Conservation (phyloP, 2,329 filamentous ascomycete genomes). For the Colletotrichum neosansevieriae region DNA sequence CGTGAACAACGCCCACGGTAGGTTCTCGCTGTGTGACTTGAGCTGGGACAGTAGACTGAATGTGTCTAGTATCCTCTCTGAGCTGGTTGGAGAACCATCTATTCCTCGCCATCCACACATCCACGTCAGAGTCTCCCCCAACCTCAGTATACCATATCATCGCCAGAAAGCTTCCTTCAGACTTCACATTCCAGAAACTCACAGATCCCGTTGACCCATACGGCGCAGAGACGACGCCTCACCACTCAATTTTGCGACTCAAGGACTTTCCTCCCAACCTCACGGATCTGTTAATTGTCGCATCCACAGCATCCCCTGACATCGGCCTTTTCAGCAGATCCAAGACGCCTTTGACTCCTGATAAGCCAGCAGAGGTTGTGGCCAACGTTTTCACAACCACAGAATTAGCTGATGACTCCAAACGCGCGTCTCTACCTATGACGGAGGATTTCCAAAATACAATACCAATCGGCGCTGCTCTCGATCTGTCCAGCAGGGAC, state of each 20-base stretch:
- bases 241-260: conserved; percentile 83
- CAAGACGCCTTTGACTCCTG: conserved; percentile 72
- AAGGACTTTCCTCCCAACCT: conserved; percentile 84
- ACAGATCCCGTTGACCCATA: conserved; percentile 81
- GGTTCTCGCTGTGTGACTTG: conserved; percentile 46
- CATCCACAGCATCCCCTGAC: conserved; percentile 84
- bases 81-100: conserved; percentile 90
- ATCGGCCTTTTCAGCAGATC: conserved; percentile 83
- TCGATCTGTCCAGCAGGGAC: conserved; percentile 88
- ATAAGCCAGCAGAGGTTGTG: conserved; percentile 69
- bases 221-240: conserved; percentile 73
- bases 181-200: conserved; percentile 80
- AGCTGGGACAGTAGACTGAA: conserved; percentile 45
- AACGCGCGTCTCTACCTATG: conserved; percentile 81
- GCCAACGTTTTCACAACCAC: conserved; percentile 80
- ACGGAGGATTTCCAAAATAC: conserved; percentile 77
- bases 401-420: conserved; percentile 78
- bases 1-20: conserved; percentile 76
- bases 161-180: conserved; percentile 69
- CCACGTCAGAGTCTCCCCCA: conserved; percentile 67
- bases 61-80: conserved; percentile 76
- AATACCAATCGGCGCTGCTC: conserved; percentile 79
- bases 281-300: conserved; percentile 83
- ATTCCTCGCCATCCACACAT: conserved; percentile 85
- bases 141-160: conserved; percentile 84